A percentile compares a stretch with the other conserved stretches of the same genome.
These are phyloP conservation scores for Hanseniaspora occidentalis DNA, from an alignment of 805 yeast genomes.

Conservation along the genomic window DNA sequence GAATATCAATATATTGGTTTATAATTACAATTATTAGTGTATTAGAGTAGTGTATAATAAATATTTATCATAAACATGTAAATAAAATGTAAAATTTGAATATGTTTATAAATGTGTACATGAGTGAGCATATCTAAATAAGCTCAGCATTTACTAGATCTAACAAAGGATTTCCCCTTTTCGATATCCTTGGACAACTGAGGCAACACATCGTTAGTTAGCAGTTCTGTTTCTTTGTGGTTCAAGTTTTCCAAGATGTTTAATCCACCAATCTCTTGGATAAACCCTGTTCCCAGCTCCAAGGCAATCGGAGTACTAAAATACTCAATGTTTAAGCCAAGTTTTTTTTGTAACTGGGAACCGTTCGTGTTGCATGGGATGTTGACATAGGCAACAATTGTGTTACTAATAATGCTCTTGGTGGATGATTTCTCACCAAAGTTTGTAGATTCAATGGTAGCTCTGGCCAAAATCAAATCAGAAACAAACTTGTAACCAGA, in stretches of 20 bases:
- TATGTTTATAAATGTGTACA: constrained; percentile 14
- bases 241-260: constrained; percentile 31
- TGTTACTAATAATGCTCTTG: too few relatives aligned
- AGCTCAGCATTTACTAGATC: constrained; percentile 10
- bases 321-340: constrained; percentile 29
- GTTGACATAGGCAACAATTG: constrained; percentile 40
- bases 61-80: too few relatives aligned
- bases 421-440: too few relatives aligned
- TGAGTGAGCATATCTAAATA: too few relatives aligned
- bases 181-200: constrained; percentile 43
- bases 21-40: too few relatives aligned
- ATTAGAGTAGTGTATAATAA: too few relatives aligned
- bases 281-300: constrained; percentile 33
- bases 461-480: constrained; percentile 43
- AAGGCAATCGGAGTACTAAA: constrained; percentile 53
- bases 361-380: constrained; percentile 45
- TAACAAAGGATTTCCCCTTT: constrained; percentile 44
- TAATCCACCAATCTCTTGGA: constrained; percentile 32
- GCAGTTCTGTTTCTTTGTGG: constrained; percentile 34
- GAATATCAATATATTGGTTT: too few relatives aligned
- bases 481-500: constrained; percentile 71
- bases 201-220: constrained; percentile 39
- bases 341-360: constrained; percentile 26
- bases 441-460: too few relatives aligned
- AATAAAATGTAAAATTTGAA: too few relatives aligned